These are phyloP conservation scores for Leccinum variabile DNA, from an alignment of 1,284 basidiomycete species.

Conservation along the genomic window DNA sequence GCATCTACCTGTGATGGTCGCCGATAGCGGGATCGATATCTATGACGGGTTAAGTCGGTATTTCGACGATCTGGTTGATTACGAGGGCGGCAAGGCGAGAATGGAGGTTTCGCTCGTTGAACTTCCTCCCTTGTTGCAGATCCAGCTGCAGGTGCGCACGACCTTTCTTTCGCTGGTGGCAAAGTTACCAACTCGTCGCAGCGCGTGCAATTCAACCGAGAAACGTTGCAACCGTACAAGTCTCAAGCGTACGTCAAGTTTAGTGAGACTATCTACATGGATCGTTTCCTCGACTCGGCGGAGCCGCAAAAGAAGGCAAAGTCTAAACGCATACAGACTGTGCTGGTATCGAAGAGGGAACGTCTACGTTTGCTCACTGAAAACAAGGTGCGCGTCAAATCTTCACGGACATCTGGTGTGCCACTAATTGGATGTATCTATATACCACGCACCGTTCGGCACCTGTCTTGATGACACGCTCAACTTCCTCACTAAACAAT, in stretches of 20 bases:
- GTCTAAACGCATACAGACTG: slow-evolving; percentile 67
- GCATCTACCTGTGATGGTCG: slow-evolving; percentile 91
- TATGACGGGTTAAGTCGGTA: slow-evolving; percentile 94
- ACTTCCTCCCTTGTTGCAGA: slow-evolving; percentile 88
- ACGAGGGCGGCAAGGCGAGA: slow-evolving; percentile 81
- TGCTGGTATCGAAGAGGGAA: slow-evolving; percentile 64
- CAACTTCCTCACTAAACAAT: slow-evolving; percentile 54
- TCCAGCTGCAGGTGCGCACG: slow-evolving; percentile 82
- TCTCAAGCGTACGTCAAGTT: slow-evolving; percentile 95
- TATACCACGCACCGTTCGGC: slow-evolving; percentile 58
- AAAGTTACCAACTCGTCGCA: slow-evolving; percentile 35
- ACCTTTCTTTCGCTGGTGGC: neutral
- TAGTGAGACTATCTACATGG: slow-evolving; percentile 84
- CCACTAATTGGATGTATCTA: neutral
- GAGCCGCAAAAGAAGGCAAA: slow-evolving; percentile 68
- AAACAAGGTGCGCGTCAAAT: slow-evolving; percentile 55
- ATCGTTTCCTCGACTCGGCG: slow-evolving; percentile 84
- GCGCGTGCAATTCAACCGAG: slow-evolving; percentile 96
- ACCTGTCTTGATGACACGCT: slow-evolving; percentile 52
- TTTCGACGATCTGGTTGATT: slow-evolving; percentile 89
- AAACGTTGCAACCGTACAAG: slow-evolving; percentile 88
- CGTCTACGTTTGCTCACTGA: slow-evolving; percentile 67
- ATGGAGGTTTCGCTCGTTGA: slow-evolving; percentile 90
- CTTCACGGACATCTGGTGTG: neutral
- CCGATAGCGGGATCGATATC: slow-evolving; percentile 83